Percentiles rank a stretch among this genome's conserved stretches.
Conservation (phyloP, 257 asterid species). For the Ballota nigra region DNA sequence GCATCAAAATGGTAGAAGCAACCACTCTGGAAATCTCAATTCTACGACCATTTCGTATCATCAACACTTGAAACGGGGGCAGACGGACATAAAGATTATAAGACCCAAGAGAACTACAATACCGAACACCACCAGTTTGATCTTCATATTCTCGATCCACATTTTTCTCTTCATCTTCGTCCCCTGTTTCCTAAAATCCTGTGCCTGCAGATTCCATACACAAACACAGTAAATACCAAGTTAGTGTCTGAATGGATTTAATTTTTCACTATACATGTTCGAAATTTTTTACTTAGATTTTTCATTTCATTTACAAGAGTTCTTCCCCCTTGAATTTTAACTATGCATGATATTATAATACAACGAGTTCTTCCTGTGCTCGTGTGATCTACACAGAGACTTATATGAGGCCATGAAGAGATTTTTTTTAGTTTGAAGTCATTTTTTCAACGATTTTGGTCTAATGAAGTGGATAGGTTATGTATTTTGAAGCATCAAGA, state of each 20-base stretch:
- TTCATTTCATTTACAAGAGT: too few relatives aligned
- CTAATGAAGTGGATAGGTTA: neutral
- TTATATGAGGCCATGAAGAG: too few relatives aligned
- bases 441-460: neutral
- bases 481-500: neutral
- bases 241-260: too few relatives aligned
- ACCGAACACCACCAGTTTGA: conserved; percentile 50
- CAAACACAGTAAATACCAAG: neutral
- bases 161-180: conserved; percentile 48
- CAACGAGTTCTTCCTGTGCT: too few relatives aligned
- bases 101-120: conserved; percentile 42
- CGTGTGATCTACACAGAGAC: too few relatives aligned
- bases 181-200: conserved; percentile 56
- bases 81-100: conserved; percentile 42
- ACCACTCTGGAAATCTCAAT: neutral
- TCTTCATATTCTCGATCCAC: conserved; percentile 68
- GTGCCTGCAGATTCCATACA: conserved; percentile 43
- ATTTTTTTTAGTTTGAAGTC: neutral
- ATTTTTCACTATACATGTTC: too few relatives aligned
- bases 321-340: too few relatives aligned
- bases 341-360: too few relatives aligned
- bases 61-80: conserved; percentile 50
- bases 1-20: neutral
- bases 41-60: neutral
- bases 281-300: too few relatives aligned